Evolutionary conservation across 2,329 filamentous ascomycete genomes (phyloP), one percentile per base, ranked within the genome.

Genomic region (Hypoxylon sp.): DNA sequence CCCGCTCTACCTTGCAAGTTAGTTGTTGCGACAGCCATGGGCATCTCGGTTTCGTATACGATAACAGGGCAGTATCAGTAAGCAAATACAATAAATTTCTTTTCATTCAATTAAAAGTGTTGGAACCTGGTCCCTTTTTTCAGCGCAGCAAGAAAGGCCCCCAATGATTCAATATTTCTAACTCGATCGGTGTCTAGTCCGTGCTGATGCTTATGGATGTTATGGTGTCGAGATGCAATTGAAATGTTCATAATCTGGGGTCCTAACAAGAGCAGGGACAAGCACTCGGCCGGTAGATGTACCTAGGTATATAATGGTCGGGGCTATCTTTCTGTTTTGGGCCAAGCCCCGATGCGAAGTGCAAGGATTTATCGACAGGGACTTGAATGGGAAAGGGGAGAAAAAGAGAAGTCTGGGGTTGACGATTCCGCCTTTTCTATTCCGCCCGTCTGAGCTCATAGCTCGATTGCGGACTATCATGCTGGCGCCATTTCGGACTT

Each of bases 371-470:
- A 52, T 46, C 51, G 21, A 25, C 37, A 37, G 39, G 32, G 46
- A 29, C 30, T 34, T 30, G 41, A 51, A 39, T 68, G 59, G 59
- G 65, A 63, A 68, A 63, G 62, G 66, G 55, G 58, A 65, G 54
- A 48, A 47, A 32, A 34, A 14, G 21, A 59, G 60, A 43, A 56
- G 56, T 69, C 66, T 62, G 67, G 63, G 67, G 63, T 67, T 62
- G 46, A 34, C 0, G 46, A 61, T 63, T 61, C 63, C 63, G 63
- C 60, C 52, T 60, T 58, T 68, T 63, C 46, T 27, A 9, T 27
- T 27, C 2, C 27, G 37, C 25, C 34, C 34, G 11, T 34, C n/a
- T 21, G 37, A 21, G 39, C 37, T 43, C 23, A 37, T 43, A 25
- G n/a, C 6, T 41, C 16, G 37, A 41, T 21, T n/a, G 37, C 16